Evolutionary conservation across 352 stramenopile species (phyloP).

Genomic region (Blastocystis hominis): DNA sequence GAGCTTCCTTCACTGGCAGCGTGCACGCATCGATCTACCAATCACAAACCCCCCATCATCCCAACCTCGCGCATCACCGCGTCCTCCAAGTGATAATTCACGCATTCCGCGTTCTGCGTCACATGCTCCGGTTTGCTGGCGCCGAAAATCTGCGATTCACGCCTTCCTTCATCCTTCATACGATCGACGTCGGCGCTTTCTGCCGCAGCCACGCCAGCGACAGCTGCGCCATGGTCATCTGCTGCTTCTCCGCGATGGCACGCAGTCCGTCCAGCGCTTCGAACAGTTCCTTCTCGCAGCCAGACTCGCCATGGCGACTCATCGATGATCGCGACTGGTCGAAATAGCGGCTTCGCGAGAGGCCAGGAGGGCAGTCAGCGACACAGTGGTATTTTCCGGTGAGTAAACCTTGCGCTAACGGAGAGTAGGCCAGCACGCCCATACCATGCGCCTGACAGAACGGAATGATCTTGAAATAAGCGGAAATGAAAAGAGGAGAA

Average conservation of each 20-base stretch:
- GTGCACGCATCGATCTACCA: constrained; percentile 17
- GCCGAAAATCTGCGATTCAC: constrained; percentile 42
- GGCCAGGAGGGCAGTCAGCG: constrained; percentile 2
- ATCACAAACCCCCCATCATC: not conserved
- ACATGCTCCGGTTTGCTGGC: constrained; percentile 57
- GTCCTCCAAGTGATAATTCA: constrained; percentile 46
- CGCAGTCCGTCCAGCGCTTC: not conserved
- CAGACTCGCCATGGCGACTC: constrained; percentile 31
- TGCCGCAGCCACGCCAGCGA: constrained; percentile 47
- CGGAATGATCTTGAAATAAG: constrained; percentile 28
- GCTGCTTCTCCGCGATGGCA: constrained; percentile 28
- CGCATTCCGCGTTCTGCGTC: constrained; percentile 22
- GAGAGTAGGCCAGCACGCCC: constrained; percentile 69
- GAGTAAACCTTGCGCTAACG: constrained; percentile 68
- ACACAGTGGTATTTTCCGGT: constrained; percentile 68
- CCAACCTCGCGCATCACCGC: constrained; percentile 17
- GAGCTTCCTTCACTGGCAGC: constrained; percentile 40
- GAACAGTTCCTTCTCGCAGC: constrained; percentile 57
- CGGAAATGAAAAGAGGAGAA: not conserved
- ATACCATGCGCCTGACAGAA: constrained; percentile 68
- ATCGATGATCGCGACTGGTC: not conserved
- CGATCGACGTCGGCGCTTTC: not conserved
- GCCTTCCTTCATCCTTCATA: not conserved
- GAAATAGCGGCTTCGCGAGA: constrained; percentile 57
- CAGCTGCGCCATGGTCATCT: constrained; percentile 52